Evolutionary conservation across 495 filamentous ascomycete species (phyloP), one percentile per base, ranked within the genome.

Genomic region (Penicillium pancosmium): DNA sequence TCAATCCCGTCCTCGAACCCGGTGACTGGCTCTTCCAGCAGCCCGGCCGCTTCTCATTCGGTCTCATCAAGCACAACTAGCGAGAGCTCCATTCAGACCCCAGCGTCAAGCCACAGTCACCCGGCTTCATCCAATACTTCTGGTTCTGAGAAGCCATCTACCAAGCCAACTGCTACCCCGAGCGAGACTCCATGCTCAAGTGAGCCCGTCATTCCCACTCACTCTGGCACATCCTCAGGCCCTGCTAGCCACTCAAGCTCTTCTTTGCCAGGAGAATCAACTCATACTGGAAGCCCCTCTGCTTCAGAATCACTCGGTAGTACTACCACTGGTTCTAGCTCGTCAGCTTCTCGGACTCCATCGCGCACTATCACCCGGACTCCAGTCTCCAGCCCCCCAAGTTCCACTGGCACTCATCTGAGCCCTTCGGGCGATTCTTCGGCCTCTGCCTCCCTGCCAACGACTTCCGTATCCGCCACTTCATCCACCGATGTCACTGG

Each of bases 71-170:
- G 36, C 11, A 12, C 11, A 38, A 38, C 36, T 38, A 4, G 36
- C 12, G 36, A 38, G 15, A 38, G 12, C 15, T n/a, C 36, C 2
- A 38, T 13, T n/a, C 15, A 5, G 1, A 31, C 11, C 11, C n/a
- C 46, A 19, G 19, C 9, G 13, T 23, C 19, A 23, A 27, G 19
- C 11, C 46, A 48, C 23, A 9, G 23, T 8, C 25, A 27, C 10
- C 27, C 27, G 27, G 27, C 8, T 31, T 57, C 64, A 3, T 55
- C 67, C n/a, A 64, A 27, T 21, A 50, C 57, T 36, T 46, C 47
- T 5, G 9, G 40, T 57, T 8, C n/a, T 18, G 10, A n/a, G 10
- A 51, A 16, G 27, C n/a, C 49, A 10, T 34, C 49, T 3, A 35
- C 31, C 8, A 51, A 51, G 33, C 31, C 49, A 9, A 35, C 10